phyloP scores from a whole-genome alignment of 371 early-diverging fungal species.

The Parasitella parasitica region DNA sequence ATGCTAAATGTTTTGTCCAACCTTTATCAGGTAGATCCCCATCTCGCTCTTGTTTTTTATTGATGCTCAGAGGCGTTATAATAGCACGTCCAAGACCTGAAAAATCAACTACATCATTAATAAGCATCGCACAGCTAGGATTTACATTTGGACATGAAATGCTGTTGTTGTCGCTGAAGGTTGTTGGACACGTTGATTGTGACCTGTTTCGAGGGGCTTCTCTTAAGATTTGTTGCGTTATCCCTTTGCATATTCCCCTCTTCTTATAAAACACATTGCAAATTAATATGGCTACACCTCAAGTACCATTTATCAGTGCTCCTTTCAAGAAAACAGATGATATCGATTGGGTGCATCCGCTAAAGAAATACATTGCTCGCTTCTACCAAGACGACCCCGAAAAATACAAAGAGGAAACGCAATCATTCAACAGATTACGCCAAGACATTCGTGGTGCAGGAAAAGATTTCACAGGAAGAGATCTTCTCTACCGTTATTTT shows the following conservation, averaged over 20 bases:
- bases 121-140: background rate
- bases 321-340: slow-evolving; percentile 73
- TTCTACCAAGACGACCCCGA: slow-evolving; percentile 92
- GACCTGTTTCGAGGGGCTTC: background rate
- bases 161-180: too few relatives aligned
- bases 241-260: background rate
- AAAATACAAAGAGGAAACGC: slow-evolving; percentile 82
- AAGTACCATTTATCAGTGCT: slow-evolving; percentile 55
- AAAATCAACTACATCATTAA: too few relatives aligned
- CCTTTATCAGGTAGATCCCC: too few relatives aligned
- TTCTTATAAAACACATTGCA: background rate
- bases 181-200: background rate
- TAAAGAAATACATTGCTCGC: slow-evolving; percentile 79
- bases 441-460: slow-evolving; percentile 96
- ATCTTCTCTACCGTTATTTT: slow-evolving; percentile 93
- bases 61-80: too few relatives aligned
- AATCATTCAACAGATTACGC: slow-evolving; percentile 83
- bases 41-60: too few relatives aligned
- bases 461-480: slow-evolving; percentile 86
- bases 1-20: too few relatives aligned
- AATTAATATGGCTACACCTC: slow-evolving; percentile 43
- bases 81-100: too few relatives aligned
- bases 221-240: background rate
- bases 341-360: slow-evolving; percentile 83
- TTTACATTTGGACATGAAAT: background rate